These are phyloP conservation scores for Dysphania ambrosioides DNA, from an alignment of 148 eudicot genomes.

Conservation along the genomic window DNA sequence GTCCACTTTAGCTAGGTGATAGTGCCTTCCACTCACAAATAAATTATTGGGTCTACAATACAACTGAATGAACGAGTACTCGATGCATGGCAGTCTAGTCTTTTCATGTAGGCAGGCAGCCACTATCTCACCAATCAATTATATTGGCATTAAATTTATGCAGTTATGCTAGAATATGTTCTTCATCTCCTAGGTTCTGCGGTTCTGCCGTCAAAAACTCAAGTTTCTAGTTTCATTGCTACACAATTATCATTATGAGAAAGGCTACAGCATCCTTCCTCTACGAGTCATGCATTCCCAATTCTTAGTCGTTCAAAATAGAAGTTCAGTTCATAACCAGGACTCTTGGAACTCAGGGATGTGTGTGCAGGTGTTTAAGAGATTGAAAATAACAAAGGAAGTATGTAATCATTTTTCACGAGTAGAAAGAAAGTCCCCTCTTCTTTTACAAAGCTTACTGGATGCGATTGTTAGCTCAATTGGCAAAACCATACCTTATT, in stretches of 20 bases:
- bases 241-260: no score
- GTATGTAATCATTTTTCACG: no score
- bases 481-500: no score
- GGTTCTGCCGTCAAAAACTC: no score
- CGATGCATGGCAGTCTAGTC: constrained; percentile 23
- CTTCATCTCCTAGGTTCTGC: neutral
- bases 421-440: no score
- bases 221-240: no score
- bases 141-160: neutral
- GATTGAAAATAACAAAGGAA: neutral
- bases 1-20: constrained; percentile 12
- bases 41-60: constrained; percentile 32
- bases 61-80: constrained; percentile 5
- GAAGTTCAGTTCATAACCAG: neutral
- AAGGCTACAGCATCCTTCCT: neutral
- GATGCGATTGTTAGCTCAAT: no score
- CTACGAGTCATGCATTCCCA: no score
- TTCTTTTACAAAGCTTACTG: no score
- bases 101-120: constrained; percentile 17
- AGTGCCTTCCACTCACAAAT: constrained; percentile 32
- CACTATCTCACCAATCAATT: constrained; percentile 24
- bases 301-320: neutral
- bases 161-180: neutral
- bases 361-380: neutral
- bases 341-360: neutral